Evolutionary conservation across 805 yeast genomes (phyloP).

Genomic region (Candida broadrunensis): DNA sequence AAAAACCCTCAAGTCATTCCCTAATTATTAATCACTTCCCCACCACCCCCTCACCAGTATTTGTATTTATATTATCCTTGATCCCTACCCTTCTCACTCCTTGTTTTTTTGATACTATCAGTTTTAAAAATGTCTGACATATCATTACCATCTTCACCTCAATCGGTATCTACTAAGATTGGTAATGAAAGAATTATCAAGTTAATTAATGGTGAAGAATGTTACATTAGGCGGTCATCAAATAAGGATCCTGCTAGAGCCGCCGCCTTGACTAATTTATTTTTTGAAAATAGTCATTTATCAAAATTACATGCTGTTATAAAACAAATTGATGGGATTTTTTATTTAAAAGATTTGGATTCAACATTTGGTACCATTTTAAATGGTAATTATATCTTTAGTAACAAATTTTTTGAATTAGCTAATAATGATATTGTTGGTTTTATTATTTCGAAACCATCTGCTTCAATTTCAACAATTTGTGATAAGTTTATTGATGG

Average conservation of each 20-base stretch:
- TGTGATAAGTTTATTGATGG: constrained; percentile 8
- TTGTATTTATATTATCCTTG: too few relatives aligned
- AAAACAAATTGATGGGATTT: constrained; percentile 11
- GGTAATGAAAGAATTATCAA: constrained; percentile 8
- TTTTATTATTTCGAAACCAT: constrained; percentile 32
- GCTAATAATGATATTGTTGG: constrained; percentile 28
- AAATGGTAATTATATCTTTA: constrained; percentile 22
- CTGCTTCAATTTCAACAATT: constrained; percentile 14
- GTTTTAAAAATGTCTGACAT: too few relatives aligned
- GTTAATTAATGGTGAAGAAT: constrained; percentile 11
- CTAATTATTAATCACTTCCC: too few relatives aligned
- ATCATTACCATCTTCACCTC: too few relatives aligned
- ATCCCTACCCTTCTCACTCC: too few relatives aligned
- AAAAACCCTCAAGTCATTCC: too few relatives aligned
- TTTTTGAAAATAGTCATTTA: constrained; percentile 31
- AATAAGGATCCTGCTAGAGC: constrained; percentile 20
- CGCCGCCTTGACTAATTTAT: constrained; percentile 26
- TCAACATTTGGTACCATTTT: constrained; percentile 41
- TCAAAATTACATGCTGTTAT: constrained; percentile 37
- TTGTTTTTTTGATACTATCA: too few relatives aligned
- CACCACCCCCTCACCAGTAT: too few relatives aligned
- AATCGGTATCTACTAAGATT: not conserved
- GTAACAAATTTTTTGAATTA: constrained; percentile 14
- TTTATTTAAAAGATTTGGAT: constrained; percentile 25
- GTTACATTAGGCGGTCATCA: constrained; percentile 29